These are phyloP conservation scores for Tripterygium wilfordii DNA, from an alignment of 177 flowering plant genomes.

Conservation along the genomic window DNA sequence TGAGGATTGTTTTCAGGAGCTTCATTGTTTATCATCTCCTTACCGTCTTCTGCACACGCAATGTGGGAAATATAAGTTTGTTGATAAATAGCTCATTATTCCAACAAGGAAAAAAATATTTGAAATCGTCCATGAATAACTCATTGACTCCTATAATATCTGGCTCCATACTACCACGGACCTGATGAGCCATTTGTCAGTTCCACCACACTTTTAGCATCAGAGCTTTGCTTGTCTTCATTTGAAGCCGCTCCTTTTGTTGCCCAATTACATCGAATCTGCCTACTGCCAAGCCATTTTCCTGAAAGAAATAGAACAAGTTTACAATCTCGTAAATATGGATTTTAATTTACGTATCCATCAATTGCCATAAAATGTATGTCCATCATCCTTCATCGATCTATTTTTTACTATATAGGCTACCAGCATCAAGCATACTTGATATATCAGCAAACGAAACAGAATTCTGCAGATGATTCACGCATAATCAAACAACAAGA, in stretches of 20 bases:
- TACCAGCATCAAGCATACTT: too few species aligned
- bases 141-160: not conserved
- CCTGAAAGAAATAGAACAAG: constrained; percentile 33
- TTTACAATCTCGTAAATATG: too few species aligned
- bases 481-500: too few species aligned
- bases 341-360: too few species aligned
- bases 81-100: not conserved
- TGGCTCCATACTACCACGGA: not conserved
- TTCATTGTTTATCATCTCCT: constrained; percentile 59
- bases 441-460: too few species aligned
- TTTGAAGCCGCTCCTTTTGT: constrained; percentile 60
- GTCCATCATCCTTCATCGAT: too few species aligned
- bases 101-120: not conserved
- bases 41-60: constrained; percentile 66
- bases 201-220: constrained; percentile 55
- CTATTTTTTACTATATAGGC: too few species aligned
- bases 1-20: constrained; percentile 93
- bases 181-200: constrained; percentile 43
- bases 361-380: too few species aligned
- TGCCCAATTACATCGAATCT: constrained; percentile 91
- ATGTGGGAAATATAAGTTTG: not conserved
- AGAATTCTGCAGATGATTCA: too few species aligned
- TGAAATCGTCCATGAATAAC: not conserved
- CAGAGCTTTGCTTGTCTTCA: constrained; percentile 58
- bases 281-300: constrained; percentile 85